A percentile compares a stretch with the other conserved stretches of the same genome.
These are phyloP conservation scores for Alectoria sarmentosa DNA, from an alignment of 495 filamentous ascomycete species.

Conservation along the genomic window DNA sequence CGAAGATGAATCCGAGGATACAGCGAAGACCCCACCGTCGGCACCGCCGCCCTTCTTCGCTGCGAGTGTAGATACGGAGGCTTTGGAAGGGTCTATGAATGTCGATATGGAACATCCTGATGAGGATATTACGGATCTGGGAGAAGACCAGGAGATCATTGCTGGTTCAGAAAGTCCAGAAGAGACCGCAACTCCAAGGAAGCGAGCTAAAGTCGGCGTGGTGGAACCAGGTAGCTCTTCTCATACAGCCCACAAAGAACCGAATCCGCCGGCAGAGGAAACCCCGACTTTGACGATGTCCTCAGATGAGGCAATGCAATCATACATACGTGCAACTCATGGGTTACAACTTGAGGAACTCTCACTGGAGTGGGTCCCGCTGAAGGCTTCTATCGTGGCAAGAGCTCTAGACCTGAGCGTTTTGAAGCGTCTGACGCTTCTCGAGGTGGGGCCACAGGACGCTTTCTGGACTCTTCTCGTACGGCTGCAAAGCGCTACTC, in stretches of 20 bases:
- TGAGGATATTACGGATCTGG: conserved; percentile 22
- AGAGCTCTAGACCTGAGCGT: conserved; percentile 45
- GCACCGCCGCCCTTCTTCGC: conserved; percentile 18
- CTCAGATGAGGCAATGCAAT: conserved; percentile 32
- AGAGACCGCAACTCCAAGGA: conserved; percentile 19
- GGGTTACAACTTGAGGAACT: conserved; percentile 47
- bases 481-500: conserved; percentile 40
- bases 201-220: conserved; percentile 22
- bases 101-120: conserved; percentile 34
- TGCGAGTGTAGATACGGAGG: conserved; percentile 12
- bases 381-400: conserved; percentile 45
- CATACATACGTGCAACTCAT: conserved; percentile 47
- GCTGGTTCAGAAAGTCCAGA: conserved; percentile 26
- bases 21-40: conserved; percentile 6
- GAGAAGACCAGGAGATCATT: conserved; percentile 31
- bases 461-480: conserved; percentile 48
- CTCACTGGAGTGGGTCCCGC: conserved; percentile 49
- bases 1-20: conserved; percentile 16
- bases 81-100: conserved; percentile 23
- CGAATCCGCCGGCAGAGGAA: neutral
- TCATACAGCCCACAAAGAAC: neutral
- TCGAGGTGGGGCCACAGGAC: conserved; percentile 54
- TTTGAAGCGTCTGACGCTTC: conserved; percentile 48
- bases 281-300: conserved; percentile 6
- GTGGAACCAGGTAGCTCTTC: conserved; percentile 11